These are phyloP conservation scores for Penstemon newberryi DNA, from an alignment of 257 asterid species.

Conservation along the genomic window DNA sequence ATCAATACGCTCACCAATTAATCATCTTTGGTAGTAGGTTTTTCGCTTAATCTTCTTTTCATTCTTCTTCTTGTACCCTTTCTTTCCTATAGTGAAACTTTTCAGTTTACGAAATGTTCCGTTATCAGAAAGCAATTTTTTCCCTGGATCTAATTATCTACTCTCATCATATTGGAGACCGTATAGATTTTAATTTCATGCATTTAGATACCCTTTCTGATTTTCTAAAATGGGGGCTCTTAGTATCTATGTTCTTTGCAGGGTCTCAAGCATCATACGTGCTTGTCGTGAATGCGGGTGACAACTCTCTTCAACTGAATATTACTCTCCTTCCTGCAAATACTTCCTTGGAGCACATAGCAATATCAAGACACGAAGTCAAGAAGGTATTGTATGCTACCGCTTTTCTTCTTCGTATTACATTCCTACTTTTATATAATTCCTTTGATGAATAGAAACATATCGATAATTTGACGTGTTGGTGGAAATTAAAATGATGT, in stretches of 20 bases:
- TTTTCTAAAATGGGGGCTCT: conserved; percentile 10
- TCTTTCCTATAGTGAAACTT: background rate
- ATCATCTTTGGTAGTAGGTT: too few species aligned
- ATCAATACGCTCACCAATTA: too few species aligned
- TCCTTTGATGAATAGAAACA: background rate
- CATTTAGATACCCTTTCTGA: background rate
- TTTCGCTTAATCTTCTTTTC: too few species aligned
- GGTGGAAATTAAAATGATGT: background rate
- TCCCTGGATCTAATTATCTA: background rate
- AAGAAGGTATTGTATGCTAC: conserved; percentile 44
- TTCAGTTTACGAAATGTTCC: background rate
- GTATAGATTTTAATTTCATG: background rate
- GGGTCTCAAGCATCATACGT: conserved; percentile 30
- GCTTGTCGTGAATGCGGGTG: conserved; percentile 36
- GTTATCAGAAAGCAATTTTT: too few species aligned
- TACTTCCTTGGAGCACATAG: conserved; percentile 18
- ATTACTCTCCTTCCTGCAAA: conserved; percentile 32
- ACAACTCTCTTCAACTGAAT: conserved; percentile 26
- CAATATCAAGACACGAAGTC: conserved; percentile 37
- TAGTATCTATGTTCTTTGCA: conserved; percentile 27
- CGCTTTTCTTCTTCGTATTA: background rate
- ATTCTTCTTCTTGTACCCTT: background rate
- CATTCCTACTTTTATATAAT: background rate
- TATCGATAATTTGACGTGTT: background rate
- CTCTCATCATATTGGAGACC: background rate